phyloP scores from a whole-genome alignment of 257 asterid genomes.

The Penstemon newberryi region DNA sequence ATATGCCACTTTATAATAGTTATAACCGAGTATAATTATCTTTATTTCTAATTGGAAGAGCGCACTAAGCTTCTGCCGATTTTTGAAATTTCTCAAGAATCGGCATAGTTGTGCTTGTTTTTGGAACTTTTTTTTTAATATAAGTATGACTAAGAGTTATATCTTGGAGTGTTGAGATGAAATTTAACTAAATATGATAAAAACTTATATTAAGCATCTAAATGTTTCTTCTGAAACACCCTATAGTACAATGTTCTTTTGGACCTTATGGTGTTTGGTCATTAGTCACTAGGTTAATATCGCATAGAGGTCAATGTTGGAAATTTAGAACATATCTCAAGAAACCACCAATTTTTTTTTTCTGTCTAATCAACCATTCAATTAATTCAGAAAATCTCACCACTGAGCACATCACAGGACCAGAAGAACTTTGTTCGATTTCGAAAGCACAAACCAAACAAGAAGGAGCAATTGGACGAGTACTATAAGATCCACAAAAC shows the following conservation, averaged over 20 bases:
- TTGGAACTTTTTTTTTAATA: not conserved
- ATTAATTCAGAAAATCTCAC: too few species aligned
- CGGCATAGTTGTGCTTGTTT: not conserved
- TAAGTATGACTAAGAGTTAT: not conserved
- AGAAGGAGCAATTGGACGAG: too few species aligned
- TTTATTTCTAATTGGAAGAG: not conserved
- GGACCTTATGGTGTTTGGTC: not conserved
- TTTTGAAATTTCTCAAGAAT: not conserved
- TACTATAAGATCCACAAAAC: too few species aligned
- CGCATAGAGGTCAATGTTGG: conserved; percentile 4
- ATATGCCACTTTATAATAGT: not conserved
- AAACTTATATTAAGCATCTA: not conserved
- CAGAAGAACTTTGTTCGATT: too few species aligned
- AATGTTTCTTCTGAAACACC: not conserved
- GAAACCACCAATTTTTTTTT: too few species aligned
- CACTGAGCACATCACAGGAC: too few species aligned
- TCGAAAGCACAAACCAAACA: too few species aligned
- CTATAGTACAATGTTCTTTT: not conserved
- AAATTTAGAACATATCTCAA: not conserved
- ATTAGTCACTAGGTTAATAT: not conserved
- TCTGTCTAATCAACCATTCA: too few species aligned
- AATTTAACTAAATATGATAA: not conserved
- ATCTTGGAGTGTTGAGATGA: not conserved
- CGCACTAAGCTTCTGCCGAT: not conserved
- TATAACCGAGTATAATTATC: not conserved